Percentiles rank a stretch among this genome's conserved stretches.
Evolutionary conservation across 495 filamentous ascomycete genomes (phyloP).

Genomic region (Penicillium turbatum): DNA sequence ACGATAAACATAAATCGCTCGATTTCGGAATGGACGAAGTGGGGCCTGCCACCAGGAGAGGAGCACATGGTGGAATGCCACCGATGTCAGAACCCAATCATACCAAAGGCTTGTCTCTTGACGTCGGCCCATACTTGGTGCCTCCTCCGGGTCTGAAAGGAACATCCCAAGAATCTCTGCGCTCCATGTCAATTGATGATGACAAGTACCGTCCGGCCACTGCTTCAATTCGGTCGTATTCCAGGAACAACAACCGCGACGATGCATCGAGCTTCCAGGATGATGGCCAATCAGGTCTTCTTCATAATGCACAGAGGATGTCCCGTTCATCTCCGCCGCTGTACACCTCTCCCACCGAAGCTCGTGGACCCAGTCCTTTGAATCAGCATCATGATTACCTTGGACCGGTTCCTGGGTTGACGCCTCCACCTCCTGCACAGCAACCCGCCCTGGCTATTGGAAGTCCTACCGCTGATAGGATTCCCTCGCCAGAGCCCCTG

Average conservation of each 20-base stretch:
- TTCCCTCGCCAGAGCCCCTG: conserved; percentile 15
- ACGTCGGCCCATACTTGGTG: conserved; percentile 77
- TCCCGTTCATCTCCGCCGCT: conserved; percentile 57
- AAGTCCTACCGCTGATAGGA: conserved; percentile 29
- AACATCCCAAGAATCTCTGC: conserved; percentile 72
- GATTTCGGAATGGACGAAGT: conserved; percentile 78
- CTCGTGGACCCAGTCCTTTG: conserved; percentile 11
- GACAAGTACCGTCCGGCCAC: conserved; percentile 78
- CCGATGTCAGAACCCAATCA: conserved; percentile 41
- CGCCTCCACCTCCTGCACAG: conserved; percentile 12
- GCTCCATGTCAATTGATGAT: conserved; percentile 71
- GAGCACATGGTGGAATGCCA: conserved; percentile 22
- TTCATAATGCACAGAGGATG: conserved; percentile 61
- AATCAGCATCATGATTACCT: conserved; percentile 12
- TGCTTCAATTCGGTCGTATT: conserved; percentile 58
- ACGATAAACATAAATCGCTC: conserved; percentile 86
- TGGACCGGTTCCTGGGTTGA: conserved; percentile 7
- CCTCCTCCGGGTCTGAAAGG: conserved; percentile 74
- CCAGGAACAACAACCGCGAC: conserved; percentile 44
- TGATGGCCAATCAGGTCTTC: conserved; percentile 56
- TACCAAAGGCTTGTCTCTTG: conserved; percentile 73
- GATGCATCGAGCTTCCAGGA: conserved; percentile 61
- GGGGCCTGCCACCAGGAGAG: conserved; percentile 39
- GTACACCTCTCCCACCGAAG: conserved; percentile 23
- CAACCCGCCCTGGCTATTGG: conserved; percentile 13